These are phyloP conservation scores for Verticillium longisporum DNA, from an alignment of 2,329 filamentous ascomycete genomes.

Conservation along the genomic window DNA sequence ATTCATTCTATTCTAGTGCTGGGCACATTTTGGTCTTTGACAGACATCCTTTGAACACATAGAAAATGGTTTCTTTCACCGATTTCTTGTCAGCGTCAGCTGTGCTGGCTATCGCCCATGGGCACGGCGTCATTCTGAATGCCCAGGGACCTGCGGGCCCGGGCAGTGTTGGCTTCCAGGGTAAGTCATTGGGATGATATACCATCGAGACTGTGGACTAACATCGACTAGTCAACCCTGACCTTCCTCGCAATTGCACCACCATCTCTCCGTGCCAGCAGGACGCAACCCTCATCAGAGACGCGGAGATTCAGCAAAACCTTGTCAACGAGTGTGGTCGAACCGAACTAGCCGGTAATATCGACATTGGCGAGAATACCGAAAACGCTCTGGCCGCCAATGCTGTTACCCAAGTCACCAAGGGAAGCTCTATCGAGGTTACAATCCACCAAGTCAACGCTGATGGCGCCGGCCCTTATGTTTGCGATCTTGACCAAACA, in stretches of 20 bases:
- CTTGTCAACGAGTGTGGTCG: constrained; percentile 55
- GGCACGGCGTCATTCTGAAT: constrained; percentile 39
- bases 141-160: constrained; percentile 39
- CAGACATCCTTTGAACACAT: constrained; percentile 10
- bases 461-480: constrained; percentile 47
- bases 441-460: constrained; percentile 49
- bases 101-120: constrained; percentile 26
- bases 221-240: constrained; percentile 35
- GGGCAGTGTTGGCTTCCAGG: constrained; percentile 41
- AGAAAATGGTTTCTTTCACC: constrained; percentile 29
- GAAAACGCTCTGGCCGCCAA: constrained; percentile 40
- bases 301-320: constrained; percentile 44
- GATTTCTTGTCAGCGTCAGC: constrained; percentile 24
- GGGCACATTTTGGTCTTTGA: constrained; percentile 7
- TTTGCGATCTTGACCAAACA: constrained; percentile 44
- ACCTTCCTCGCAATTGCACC: constrained; percentile 56
- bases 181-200: constrained; percentile 16
- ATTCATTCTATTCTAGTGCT: constrained; percentile 18
- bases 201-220: neutral
- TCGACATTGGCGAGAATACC: constrained; percentile 51
- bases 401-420: constrained; percentile 41
- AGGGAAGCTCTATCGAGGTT: constrained; percentile 35
- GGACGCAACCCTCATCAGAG: constrained; percentile 57
- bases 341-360: constrained; percentile 53
- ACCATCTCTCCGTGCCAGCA: constrained; percentile 59